Evolutionary conservation across 306 rosid species (phyloP).

Genomic region (Inga oerstediana): DNA sequence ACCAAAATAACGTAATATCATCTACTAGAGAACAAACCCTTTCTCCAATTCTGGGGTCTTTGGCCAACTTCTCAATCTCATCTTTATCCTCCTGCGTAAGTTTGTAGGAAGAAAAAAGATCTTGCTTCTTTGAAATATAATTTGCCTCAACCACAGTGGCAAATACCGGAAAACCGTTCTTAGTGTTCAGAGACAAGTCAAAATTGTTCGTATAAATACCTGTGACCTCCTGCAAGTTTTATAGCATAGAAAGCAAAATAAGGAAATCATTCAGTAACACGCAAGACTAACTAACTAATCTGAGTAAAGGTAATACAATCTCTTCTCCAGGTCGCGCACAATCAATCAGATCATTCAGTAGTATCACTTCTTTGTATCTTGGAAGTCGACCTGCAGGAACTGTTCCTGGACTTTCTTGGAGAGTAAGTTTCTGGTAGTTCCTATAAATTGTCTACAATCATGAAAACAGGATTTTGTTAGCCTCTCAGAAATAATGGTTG

Average conservation of each 20-base stretch:
- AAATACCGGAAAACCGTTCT: slow-evolving; percentile 98
- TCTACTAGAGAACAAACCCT: slow-evolving; percentile 61
- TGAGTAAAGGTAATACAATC: slow-evolving; percentile 57
- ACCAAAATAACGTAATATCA: neutral
- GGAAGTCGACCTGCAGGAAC: slow-evolving; percentile 99
- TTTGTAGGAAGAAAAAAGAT: slow-evolving; percentile 92
- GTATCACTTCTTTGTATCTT: slow-evolving; percentile 95
- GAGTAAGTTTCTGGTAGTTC: slow-evolving; percentile 95
- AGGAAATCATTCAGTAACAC: slow-evolving; percentile 32
- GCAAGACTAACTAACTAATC: slow-evolving; percentile 22
- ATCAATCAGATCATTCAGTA: slow-evolving; percentile 93
- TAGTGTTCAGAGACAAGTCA: slow-evolving; percentile 91
- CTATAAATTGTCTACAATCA: slow-evolving; percentile 84
- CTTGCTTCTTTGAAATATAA: slow-evolving; percentile 87
- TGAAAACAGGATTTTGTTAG: slow-evolving; percentile 12
- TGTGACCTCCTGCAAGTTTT: slow-evolving; percentile 83
- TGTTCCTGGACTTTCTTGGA: slow-evolving; percentile 99
- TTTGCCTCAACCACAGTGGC: slow-evolving; percentile 99
- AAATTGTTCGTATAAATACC: slow-evolving; percentile 94
- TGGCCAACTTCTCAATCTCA: slow-evolving; percentile 77
- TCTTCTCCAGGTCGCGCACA: slow-evolving; percentile 99
- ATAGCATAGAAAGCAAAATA: slow-evolving; percentile 26
- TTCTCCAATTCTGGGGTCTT: slow-evolving; percentile 96
- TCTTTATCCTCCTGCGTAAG: slow-evolving; percentile 95
- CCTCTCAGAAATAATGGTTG: neutral